Evolutionary conservation across 2,329 filamentous ascomycete species (phyloP).

Genomic region (Plectosphaerella sp.): DNA sequence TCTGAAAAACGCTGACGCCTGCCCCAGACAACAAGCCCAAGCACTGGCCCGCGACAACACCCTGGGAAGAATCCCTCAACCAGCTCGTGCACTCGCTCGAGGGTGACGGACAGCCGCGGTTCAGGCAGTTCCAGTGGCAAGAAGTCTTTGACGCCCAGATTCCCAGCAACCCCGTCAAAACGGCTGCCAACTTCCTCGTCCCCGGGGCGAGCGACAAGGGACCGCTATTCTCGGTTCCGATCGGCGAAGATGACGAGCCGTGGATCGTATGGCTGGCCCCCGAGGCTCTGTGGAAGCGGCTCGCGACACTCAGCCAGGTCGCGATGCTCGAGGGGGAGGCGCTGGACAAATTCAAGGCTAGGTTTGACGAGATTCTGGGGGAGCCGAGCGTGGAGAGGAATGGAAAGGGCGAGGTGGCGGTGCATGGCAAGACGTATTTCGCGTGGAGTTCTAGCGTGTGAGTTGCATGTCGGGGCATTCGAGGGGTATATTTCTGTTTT

Average conservation of each 20-base stretch:
- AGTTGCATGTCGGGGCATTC: neutral
- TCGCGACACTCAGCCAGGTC: constrained; percentile 65
- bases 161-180: constrained; percentile 45
- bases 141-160: constrained; percentile 59
- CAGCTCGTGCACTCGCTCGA: constrained; percentile 50
- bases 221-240: constrained; percentile 54
- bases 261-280: constrained; percentile 56
- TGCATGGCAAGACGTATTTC: constrained; percentile 61
- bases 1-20: constrained; percentile 8
- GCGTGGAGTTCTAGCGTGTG: constrained; percentile 54
- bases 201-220: constrained; percentile 22
- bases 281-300: constrained; percentile 59
- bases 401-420: constrained; percentile 54
- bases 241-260: constrained; percentile 50
- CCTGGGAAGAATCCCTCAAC: constrained; percentile 60
- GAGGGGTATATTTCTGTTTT: constrained; percentile 10
- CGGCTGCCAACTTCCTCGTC: constrained; percentile 35
- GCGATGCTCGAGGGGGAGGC: constrained; percentile 50
- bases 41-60: constrained; percentile 47
- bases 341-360: constrained; percentile 40
- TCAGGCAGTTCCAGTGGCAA: constrained; percentile 61
- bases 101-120: constrained; percentile 55
- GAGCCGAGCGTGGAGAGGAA: constrained; percentile 52
- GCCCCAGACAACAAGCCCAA: constrained; percentile 58
- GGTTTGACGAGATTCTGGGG: constrained; percentile 50